Evolutionary conservation across 2,329 filamentous ascomycete genomes (phyloP).

Genomic region (Cladophialophora exuberans): DNA sequence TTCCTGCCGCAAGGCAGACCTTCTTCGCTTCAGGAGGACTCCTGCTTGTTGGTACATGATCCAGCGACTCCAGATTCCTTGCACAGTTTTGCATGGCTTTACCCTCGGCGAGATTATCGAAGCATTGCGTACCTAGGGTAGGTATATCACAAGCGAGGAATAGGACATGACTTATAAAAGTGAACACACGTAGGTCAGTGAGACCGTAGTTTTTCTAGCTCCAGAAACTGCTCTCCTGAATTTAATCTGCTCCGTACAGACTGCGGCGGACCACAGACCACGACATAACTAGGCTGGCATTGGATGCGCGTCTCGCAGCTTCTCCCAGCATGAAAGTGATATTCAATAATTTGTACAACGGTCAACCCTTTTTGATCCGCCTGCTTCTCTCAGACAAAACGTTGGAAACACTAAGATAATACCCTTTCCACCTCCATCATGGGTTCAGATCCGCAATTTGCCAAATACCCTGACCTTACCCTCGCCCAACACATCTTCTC

Average conservation of each 20-base stretch:
- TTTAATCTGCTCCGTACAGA: constrained; percentile 1
- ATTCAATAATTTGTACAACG: background rate
- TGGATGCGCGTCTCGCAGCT: constrained; percentile 8
- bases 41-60: too few relatives aligned
- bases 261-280: background rate
- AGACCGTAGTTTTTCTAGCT: too few relatives aligned
- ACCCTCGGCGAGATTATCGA: too few relatives aligned
- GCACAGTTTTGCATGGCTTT: too few relatives aligned
- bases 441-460: constrained; percentile 66
- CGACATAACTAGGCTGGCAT: constrained; percentile 8
- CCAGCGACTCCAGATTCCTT: too few relatives aligned
- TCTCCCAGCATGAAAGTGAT: constrained; percentile 1
- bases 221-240: too few relatives aligned
- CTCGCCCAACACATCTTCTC: constrained; percentile 71
- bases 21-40: too few relatives aligned
- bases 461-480: constrained; percentile 65
- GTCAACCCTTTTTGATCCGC: background rate
- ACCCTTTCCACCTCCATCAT: constrained; percentile 40
- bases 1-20: too few relatives aligned
- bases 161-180: too few relatives aligned
- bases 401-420: background rate
- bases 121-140: too few relatives aligned
- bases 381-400: background rate
- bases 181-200: too few relatives aligned
- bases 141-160: too few relatives aligned